Evolutionary conservation across 2,329 filamentous ascomycete species (phyloP).

Genomic region (Dactylonectria estremocensis): DNA sequence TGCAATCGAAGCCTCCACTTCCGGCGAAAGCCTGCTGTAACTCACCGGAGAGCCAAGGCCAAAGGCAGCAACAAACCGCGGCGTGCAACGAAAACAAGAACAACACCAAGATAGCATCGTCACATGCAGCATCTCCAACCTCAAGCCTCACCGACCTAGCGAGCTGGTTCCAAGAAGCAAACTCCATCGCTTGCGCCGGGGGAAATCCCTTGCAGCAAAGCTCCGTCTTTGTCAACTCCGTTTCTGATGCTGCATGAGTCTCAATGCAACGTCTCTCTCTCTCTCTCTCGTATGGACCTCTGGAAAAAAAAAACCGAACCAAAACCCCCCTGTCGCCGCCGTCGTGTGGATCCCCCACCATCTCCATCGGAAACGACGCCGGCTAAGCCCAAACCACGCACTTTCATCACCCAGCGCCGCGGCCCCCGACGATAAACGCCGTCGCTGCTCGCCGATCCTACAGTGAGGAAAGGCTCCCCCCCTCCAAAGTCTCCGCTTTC

Average conservation of each 20-base stretch:
- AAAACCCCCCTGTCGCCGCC: not conserved
- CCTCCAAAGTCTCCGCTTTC: not conserved
- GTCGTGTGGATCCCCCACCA: conserved; percentile 6
- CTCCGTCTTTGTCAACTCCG: not conserved
- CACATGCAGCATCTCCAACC: not conserved
- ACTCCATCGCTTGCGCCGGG: not conserved
- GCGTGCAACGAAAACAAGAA: not conserved
- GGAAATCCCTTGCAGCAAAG: not conserved
- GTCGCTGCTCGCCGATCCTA: conserved; percentile 18
- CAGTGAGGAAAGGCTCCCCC: not conserved
- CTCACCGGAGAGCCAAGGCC: too few species aligned
- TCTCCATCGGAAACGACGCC: conserved; percentile 14
- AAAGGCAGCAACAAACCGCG: too few species aligned
- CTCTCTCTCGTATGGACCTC: not conserved
- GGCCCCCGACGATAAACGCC: conserved; percentile 22
- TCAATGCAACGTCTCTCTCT: conserved; percentile 9
- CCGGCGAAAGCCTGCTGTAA: not conserved
- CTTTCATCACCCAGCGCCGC: conserved; percentile 5
- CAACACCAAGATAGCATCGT: not conserved
- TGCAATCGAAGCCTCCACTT: not conserved
- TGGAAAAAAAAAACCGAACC: not conserved
- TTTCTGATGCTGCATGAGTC: not conserved
- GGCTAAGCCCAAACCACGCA: conserved; percentile 16
- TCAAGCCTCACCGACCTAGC: not conserved
- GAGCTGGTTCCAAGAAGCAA: not conserved